Conservation (phyloP, 225 moss, liverwort and hornwort genomes). For the Antitrichia curtipendula region DNA sequence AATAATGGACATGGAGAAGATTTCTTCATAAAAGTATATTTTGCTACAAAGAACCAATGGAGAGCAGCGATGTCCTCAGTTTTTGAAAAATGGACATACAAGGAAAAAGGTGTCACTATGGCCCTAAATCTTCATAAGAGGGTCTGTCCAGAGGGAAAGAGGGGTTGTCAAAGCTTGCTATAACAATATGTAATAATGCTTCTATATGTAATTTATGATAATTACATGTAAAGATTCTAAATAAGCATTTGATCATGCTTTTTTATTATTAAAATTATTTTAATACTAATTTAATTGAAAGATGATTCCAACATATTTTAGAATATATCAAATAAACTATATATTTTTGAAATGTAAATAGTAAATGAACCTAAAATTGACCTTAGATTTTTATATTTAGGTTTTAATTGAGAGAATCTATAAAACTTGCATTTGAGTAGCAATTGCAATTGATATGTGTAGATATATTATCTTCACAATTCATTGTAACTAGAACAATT, state of each 20-base stretch:
- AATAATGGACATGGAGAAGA: too few species aligned
- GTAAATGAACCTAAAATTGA: not conserved
- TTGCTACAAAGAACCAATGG: too few species aligned
- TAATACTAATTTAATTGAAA: not conserved
- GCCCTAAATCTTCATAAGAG: too few species aligned
- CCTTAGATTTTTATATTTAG: too few species aligned
- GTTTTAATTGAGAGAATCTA: not conserved
- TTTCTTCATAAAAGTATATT: too few species aligned
- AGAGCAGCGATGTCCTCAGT: too few species aligned
- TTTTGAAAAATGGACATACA: too few species aligned
- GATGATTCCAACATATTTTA: not conserved
- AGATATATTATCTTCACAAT: not conserved
- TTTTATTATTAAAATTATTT: not conserved
- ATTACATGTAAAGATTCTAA: not conserved
- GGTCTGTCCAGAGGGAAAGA: too few species aligned
- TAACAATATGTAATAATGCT: not conserved
- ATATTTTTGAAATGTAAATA: not conserved
- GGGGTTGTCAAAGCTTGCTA: too few species aligned
- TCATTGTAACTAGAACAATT: not conserved
- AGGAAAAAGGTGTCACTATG: too few species aligned
- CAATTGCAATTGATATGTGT: not conserved
- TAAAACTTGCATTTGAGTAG: not conserved
- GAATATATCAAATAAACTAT: not conserved
- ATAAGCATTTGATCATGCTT: not conserved
- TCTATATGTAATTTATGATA: not conserved